Percentiles rank a stretch among this genome's conserved stretches.
Evolutionary conservation across 805 yeast species (phyloP).

Genomic region (Nakazawaea wyomingensis): DNA sequence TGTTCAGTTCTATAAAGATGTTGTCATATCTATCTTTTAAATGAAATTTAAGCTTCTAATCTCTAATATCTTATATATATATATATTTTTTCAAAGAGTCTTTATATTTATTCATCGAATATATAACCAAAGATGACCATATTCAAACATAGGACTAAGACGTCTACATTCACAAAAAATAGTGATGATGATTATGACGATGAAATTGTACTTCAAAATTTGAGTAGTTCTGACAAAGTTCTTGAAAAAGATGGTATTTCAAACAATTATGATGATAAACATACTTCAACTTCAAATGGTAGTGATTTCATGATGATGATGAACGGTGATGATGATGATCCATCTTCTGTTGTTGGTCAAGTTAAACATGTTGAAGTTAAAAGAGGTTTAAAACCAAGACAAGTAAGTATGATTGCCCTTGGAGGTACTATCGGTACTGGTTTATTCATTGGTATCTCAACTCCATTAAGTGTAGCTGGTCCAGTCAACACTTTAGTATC

Average conservation of each 20-base stretch:
- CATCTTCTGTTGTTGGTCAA: constrained; percentile 9
- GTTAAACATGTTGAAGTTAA: constrained; percentile 40
- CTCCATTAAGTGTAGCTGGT: constrained; percentile 54
- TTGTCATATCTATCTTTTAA: too few species aligned
- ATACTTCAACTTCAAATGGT: neutral
- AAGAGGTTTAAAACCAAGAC: constrained; percentile 60
- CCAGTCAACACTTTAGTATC: constrained; percentile 66
- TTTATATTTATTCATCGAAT: too few species aligned
- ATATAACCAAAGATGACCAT: neutral
- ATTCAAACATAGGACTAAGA: neutral
- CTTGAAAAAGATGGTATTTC: neutral
- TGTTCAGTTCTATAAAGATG: too few species aligned
- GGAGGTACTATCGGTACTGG: constrained; percentile 84
- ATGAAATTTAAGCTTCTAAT: too few species aligned
- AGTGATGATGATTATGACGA: neutral
- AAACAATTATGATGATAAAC: neutral
- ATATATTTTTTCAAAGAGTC: too few species aligned
- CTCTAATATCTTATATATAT: too few species aligned
- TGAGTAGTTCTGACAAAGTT: neutral
- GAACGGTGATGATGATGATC: neutral
- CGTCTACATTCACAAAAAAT: neutral
- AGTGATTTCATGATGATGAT: too few species aligned
- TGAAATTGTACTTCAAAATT: too few species aligned
- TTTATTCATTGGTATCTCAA: constrained; percentile 59
- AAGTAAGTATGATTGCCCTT: constrained; percentile 68